Evolutionary conservation across 1,139 yeast genomes (phyloP), one percentile per base, ranked within the genome.

Genomic region (Yamadazyma dushanensis): DNA sequence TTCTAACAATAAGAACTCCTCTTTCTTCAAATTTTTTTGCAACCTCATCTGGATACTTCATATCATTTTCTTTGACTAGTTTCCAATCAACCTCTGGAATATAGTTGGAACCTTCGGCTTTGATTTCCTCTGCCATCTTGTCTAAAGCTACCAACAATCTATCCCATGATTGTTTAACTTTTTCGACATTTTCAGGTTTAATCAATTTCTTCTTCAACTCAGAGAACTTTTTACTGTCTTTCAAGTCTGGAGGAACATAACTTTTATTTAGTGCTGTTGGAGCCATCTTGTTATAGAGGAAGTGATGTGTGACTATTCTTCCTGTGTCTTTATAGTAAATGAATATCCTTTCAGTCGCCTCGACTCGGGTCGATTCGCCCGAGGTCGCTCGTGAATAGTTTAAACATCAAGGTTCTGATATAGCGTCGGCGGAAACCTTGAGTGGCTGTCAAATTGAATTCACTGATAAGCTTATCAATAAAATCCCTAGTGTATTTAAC

Each of bases 1-100:
- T 45, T 25, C 53, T 44, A 10, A 56, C 44, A 46, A 56, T 50
- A 6, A 52, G 15, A 17, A 41, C 44, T 2, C 59, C 59, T 32
- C 52, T n/a, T 14, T 25, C 27, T 25, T 14, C 13, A 10, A 25
- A 25, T 14, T n/a, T n/a, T 10, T 25, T 16, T 8, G 13, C 10
- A 5, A 10, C 17, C 8, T 25, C 27, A 9, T 25, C 4, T 6
- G 27, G 27, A 9, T n/a, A 14, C 10, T 14, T 25, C 16, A n/a
- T 25, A 14, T 25, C 10, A 16, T 25, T 25, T 4, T 8, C 6
- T 8, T 5, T 10, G 8, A 25, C 10, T 10, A 4, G 4, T 4
- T 25, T 16, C 5, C 10, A 25, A 15, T 6, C 17, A 9, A 25
- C 27, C 14, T 25, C 27, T 6, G 27, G 27, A 11, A 25, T 25